phyloP scores from a whole-genome alignment of 2,329 filamentous ascomycete species.

The Cytospora piceae region DNA sequence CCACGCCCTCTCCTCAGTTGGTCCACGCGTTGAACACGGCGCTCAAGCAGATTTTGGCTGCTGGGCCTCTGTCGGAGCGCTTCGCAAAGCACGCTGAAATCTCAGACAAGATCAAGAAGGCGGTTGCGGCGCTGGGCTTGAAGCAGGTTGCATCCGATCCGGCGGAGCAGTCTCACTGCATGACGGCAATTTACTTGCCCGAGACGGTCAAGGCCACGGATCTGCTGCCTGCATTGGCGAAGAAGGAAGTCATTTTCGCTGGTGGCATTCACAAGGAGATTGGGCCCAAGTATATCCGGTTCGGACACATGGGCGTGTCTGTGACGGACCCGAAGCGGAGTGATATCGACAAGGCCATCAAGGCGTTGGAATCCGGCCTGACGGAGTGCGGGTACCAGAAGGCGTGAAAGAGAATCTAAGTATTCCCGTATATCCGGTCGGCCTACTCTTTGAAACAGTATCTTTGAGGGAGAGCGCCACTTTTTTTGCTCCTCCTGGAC shows the following conservation, averaged over 20 bases:
- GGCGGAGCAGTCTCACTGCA: conserved; percentile 92
- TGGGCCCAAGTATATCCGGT: conserved; percentile 88
- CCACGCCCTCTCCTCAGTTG: conserved; percentile 92
- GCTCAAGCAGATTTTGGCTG: conserved; percentile 81
- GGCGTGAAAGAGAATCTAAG: conserved; percentile 37
- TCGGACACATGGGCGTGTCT: conserved; percentile 97
- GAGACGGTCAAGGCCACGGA: conserved; percentile 80
- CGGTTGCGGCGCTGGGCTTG: conserved; percentile 77
- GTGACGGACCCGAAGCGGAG: conserved; percentile 76
- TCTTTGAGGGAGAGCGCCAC: not conserved
- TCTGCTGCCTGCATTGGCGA: conserved; percentile 80
- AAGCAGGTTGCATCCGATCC: conserved; percentile 84
- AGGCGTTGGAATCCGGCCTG: conserved; percentile 75
- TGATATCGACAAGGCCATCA: conserved; percentile 84
- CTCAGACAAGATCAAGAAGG: conserved; percentile 85
- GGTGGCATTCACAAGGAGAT: conserved; percentile 97
- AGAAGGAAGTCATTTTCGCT: conserved; percentile 90
- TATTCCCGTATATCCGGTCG: not conserved
- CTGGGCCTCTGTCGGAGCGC: conserved; percentile 72
- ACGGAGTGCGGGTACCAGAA: conserved; percentile 71
- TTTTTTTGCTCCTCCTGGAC: not conserved
- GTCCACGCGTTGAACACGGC: conserved; percentile 91
- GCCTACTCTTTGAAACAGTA: not conserved
- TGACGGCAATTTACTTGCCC: conserved; percentile 97
- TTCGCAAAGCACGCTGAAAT: conserved; percentile 80